phyloP scores from a whole-genome alignment of 2,329 filamentous ascomycete genomes.

The Nectriaceae sp. region DNA sequence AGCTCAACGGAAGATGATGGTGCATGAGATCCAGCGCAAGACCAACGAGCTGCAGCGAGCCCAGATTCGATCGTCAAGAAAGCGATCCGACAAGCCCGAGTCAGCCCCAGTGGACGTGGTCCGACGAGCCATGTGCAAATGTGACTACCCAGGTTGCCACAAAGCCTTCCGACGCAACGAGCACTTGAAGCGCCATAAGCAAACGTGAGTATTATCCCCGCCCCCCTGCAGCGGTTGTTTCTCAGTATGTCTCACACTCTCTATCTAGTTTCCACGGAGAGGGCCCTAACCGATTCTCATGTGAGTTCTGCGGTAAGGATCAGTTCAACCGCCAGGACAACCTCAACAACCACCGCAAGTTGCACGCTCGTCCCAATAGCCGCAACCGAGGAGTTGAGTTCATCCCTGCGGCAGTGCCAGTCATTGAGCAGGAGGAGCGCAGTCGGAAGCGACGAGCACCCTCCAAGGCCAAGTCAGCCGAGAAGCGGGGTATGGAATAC shows the following conservation, averaged over 20 bases:
- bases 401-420: constrained; percentile 40
- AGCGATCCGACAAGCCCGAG: constrained; percentile 31
- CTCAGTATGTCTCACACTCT: not conserved
- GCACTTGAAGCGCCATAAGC: constrained; percentile 57
- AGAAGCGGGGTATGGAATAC: constrained; percentile 34
- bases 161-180: constrained; percentile 55
- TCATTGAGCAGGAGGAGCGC: constrained; percentile 43
- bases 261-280: constrained; percentile 37
- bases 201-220: constrained; percentile 44
- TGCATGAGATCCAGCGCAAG: constrained; percentile 46
- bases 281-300: constrained; percentile 41
- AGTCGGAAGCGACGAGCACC: constrained; percentile 42
- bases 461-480: constrained; percentile 37
- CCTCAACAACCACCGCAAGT: constrained; percentile 44
- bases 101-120: constrained; percentile 36
- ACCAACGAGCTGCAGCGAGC: constrained; percentile 45
- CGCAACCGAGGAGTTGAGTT: constrained; percentile 43
- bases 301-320: constrained; percentile 45
- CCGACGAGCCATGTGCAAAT: constrained; percentile 45
- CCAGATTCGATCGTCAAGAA: constrained; percentile 38
- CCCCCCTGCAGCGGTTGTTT: not conserved
- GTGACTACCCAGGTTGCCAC: constrained; percentile 47
- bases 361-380: constrained; percentile 41
- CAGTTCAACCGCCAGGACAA: constrained; percentile 45
- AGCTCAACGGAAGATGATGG: constrained; percentile 41